A percentile compares a stretch with the other conserved stretches of the same genome.
Evolutionary conservation across 2,329 filamentous ascomycete species (phyloP).

Genomic region (Xylariaceae sp.): DNA sequence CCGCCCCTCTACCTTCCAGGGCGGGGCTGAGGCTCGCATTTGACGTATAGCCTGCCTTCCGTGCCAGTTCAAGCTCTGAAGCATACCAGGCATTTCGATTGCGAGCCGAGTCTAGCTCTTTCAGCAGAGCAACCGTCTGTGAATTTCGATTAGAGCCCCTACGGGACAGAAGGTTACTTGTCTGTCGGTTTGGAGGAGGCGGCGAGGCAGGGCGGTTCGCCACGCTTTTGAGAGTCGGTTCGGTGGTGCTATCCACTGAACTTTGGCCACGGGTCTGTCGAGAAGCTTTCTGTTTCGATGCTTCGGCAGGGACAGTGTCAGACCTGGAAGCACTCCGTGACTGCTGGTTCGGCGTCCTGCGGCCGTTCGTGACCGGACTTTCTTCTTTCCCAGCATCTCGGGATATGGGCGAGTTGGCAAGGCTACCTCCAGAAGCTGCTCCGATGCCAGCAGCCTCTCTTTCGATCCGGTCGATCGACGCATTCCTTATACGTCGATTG

Average conservation of each 20-base stretch:
- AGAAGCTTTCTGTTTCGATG: slow-evolving; percentile 39
- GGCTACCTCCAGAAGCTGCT: slow-evolving; percentile 33
- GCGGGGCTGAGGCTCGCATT: slow-evolving; percentile 64
- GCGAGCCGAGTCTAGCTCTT: slow-evolving; percentile 79
- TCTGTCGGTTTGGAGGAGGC: slow-evolving; percentile 51
- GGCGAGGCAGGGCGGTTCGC: slow-evolving; percentile 48
- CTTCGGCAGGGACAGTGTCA: slow-evolving; percentile 31
- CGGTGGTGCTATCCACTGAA: slow-evolving; percentile 63
- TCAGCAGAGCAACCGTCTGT: slow-evolving; percentile 68
- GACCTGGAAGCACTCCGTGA: slow-evolving; percentile 33
- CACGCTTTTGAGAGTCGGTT: slow-evolving; percentile 44
- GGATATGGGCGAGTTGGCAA: slow-evolving; percentile 39
- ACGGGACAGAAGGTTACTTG: slow-evolving; percentile 53
- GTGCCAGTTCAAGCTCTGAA: slow-evolving; percentile 85
- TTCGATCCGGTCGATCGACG: slow-evolving; percentile 44
- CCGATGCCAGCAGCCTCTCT: slow-evolving; percentile 30
- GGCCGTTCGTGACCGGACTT: slow-evolving; percentile 51
- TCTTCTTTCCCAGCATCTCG: slow-evolving; percentile 44
- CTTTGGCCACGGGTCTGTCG: slow-evolving; percentile 56
- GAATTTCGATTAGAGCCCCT: slow-evolving; percentile 56
- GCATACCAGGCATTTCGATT: slow-evolving; percentile 95
- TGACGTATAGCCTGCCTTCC: slow-evolving; percentile 80
- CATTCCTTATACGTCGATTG: slow-evolving; percentile 40
- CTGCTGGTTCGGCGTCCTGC: slow-evolving; percentile 57
- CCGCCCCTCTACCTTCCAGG: slow-evolving; percentile 69